Percentiles rank a stretch among this genome's conserved stretches.
Conservation (phyloP, 176 grass and related monocot species). For the Lolium rigidum region DNA sequence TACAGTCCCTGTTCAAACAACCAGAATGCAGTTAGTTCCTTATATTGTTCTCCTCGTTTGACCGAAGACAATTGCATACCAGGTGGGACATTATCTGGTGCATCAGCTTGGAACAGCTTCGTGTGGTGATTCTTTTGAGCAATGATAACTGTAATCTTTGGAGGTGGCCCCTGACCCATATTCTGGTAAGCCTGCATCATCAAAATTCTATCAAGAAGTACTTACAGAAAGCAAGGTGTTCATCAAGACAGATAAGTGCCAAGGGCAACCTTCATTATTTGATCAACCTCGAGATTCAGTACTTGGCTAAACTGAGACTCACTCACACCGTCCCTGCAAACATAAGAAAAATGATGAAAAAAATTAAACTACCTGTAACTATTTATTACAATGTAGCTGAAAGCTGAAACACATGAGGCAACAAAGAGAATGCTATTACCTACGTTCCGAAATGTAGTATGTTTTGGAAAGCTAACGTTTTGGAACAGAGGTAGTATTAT, state of each 20-base stretch:
- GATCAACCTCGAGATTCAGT: constrained; percentile 86
- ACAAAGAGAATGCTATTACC: neutral
- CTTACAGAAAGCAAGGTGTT: neutral
- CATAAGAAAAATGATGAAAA: constrained; percentile 20
- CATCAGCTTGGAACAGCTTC: constrained; percentile 77
- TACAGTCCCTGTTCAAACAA: constrained; percentile 65
- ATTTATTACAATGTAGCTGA: neutral
- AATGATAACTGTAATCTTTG: constrained; percentile 88
- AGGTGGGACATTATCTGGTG: constrained; percentile 83
- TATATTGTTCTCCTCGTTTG: constrained; percentile 11
- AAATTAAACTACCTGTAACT: neutral
- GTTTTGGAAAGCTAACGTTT: no score
- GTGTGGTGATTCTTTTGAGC: constrained; percentile 98
- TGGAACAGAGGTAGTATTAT: neutral
- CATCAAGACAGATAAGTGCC: constrained; percentile 11
- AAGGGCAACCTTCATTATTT: constrained; percentile 79
- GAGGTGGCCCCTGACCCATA: constrained; percentile 63
- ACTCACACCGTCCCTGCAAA: constrained; percentile 83
- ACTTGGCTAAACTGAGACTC: constrained; percentile 94
- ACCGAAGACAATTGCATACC: constrained; percentile 52
- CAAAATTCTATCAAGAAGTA: constrained; percentile 35
- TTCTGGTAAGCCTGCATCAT: constrained; percentile 69
- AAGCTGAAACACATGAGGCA: neutral
- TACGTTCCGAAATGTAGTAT: no score
- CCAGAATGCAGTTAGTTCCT: constrained; percentile 19